A percentile compares a stretch with the other conserved stretches of the same genome.
These are phyloP conservation scores for Phytophthora hybrid DNA, from an alignment of 352 stramenopile species.

Conservation along the genomic window DNA sequence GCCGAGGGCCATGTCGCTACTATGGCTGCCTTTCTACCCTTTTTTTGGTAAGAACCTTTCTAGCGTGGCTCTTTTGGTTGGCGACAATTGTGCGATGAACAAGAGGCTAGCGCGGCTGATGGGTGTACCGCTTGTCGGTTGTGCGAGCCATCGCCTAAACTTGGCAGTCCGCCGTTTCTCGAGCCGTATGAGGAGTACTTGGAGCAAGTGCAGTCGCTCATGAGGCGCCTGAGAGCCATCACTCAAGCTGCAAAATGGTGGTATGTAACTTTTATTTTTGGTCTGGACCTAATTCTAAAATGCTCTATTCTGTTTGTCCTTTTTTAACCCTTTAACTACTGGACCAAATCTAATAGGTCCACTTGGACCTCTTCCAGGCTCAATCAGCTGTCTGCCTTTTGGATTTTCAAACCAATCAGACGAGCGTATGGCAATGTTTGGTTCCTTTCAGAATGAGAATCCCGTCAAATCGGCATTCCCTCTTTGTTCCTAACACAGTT, in stretches of 20 bases:
- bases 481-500: no score
- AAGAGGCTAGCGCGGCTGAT: constrained; percentile 7
- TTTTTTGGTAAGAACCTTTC: constrained; percentile 17
- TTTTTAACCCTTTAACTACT: not conserved
- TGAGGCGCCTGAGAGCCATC: constrained; percentile 13
- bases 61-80: constrained; percentile 11
- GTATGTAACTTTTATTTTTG: constrained; percentile 7
- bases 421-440: no score
- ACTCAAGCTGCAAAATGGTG: constrained; percentile 14
- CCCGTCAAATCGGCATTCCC: no score
- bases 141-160: constrained; percentile 10
- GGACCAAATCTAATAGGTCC: no score
- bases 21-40: not conserved
- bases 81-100: constrained; percentile 19
- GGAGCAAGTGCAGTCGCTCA: constrained; percentile 13
- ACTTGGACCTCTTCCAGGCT: no score
- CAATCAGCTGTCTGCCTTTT: no score
- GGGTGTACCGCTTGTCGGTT: no score
- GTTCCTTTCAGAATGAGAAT: no score
- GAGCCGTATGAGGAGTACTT: constrained; percentile 5
- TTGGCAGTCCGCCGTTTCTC: constrained; percentile 4
- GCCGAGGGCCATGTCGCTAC: constrained; percentile 6
- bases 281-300: not conserved
- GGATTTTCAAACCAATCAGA: no score
- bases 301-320: not conserved